A percentile compares a stretch with the other conserved stretches of the same genome.
These are phyloP conservation scores for Globisporangium takayamanum DNA, from an alignment of 352 stramenopile genomes.

Conservation along the genomic window DNA sequence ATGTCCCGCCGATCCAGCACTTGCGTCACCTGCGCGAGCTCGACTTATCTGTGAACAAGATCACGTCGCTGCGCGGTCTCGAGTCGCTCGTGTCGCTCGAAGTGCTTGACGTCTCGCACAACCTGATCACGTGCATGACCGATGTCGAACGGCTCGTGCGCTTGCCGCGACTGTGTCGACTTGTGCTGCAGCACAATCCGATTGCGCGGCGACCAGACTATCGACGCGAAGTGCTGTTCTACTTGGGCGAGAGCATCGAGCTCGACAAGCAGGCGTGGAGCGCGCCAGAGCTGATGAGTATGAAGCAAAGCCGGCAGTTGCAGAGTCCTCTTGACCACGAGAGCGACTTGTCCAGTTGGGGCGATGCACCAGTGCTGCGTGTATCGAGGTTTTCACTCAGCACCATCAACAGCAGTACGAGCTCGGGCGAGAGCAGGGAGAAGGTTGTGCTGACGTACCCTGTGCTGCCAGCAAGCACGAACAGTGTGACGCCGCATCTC, in stretches of 20 bases:
- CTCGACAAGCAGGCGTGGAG: conserved; percentile 63
- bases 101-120: conserved; percentile 67
- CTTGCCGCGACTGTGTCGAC: conserved; percentile 28
- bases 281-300: conserved; percentile 52
- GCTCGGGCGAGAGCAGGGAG: neutral
- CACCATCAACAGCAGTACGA: neutral
- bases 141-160: conserved; percentile 47
- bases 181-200: conserved; percentile 74
- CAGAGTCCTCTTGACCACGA: conserved; percentile 2
- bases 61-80: conserved; percentile 47
- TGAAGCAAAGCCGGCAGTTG: conserved; percentile 58
- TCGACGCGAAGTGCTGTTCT: conserved; percentile 76
- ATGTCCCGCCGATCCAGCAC: conserved; percentile 35
- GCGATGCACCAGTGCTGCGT: neutral
- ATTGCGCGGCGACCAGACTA: conserved; percentile 69
- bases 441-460: conserved; percentile 45
- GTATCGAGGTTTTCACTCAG: neutral
- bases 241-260: conserved; percentile 55
- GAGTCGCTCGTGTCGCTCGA: conserved; percentile 37
- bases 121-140: conserved; percentile 41
- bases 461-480: conserved; percentile 13
- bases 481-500: conserved; percentile 23
- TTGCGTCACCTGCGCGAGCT: conserved; percentile 37
- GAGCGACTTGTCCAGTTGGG: conserved; percentile 3
- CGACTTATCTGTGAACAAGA: conserved; percentile 64